Evolutionary conservation across 2,329 filamentous ascomycete genomes (phyloP), one percentile per base, ranked within the genome.

Genomic region (Waltergamsia citrina): DNA sequence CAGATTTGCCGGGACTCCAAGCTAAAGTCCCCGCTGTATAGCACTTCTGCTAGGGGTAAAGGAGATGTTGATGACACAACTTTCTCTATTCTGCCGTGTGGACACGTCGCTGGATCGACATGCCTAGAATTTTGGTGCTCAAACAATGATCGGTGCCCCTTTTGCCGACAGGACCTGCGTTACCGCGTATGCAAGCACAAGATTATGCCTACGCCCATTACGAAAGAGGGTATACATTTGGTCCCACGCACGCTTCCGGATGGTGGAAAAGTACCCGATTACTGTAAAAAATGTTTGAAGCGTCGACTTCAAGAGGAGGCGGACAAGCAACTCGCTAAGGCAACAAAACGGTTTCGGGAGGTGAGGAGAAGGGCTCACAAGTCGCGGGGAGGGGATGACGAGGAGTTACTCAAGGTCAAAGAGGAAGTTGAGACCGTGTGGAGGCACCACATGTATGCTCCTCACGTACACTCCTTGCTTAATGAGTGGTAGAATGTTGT

Each of bases 31-130:
- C n/a, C 17, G 24, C 40, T n/a, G 42, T 41, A 14, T 14, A 29
- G 27, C 30, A 42, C n/a, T n/a, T n/a, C n/a, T n/a, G n/a, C n/a
- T n/a, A n/a, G n/a, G n/a, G n/a, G n/a, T n/a, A n/a, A n/a, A 31
- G 35, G 32, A 24, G 23, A 29, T 19, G 36, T 35, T 15, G 36
- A 48, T 21, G 40, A 36, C 11, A 43, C 41, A 8, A 43, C 41
- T 2, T 47, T 56, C 2, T 39, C 43, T 4, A 51, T 60, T 2
- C 38, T 60, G 17, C 52, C 59, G 1, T 60, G 58, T 25, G 57
- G 55, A 0, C 59, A 63, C 34, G 38, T 52, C 5, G 52, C 41
- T 4, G 54, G 57, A 32, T 29, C 38, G 5, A 12, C 7, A 3
- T 61, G 58, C 26, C 33, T 60, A 12, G 24, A 36, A 3, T 23